Evolutionary conservation across 2,329 filamentous ascomycete species (phyloP).

Genomic region (Pyrenophora seminiperda): DNA sequence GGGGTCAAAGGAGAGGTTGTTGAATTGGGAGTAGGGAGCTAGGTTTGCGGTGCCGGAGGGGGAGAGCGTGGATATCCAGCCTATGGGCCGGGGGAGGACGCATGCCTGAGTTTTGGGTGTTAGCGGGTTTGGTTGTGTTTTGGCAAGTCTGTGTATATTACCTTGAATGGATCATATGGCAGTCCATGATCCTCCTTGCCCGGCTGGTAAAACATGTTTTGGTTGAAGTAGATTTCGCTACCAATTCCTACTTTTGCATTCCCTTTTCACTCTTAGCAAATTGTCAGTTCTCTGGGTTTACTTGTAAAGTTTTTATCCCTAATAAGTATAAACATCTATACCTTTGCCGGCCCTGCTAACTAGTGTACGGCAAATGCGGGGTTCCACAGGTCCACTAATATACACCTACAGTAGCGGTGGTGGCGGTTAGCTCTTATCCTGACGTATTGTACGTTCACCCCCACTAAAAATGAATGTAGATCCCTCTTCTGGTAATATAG

Average conservation of each 20-base stretch:
- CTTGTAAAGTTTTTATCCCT: no score
- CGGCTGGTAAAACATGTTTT: slow-evolving; percentile 59
- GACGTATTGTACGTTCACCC: neutral
- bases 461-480: neutral
- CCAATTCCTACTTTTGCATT: no score
- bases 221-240: neutral
- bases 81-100: slow-evolving; percentile 65
- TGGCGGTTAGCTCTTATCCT: neutral
- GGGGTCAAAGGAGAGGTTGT: slow-evolving; percentile 66
- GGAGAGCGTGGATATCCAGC: slow-evolving; percentile 66
- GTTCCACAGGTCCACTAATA: slow-evolving; percentile 3
- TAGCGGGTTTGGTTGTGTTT: neutral
- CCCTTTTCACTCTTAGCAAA: no score
- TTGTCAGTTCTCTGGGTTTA: no score
- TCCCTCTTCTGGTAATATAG: no score
- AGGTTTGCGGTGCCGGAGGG: slow-evolving; percentile 57
- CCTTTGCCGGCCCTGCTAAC: no score
- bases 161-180: slow-evolving; percentile 62
- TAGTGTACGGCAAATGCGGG: slow-evolving; percentile 8
- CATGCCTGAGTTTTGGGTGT: slow-evolving; percentile 52
- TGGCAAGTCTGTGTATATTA: slow-evolving; percentile 18
- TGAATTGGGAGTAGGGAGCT: slow-evolving; percentile 67
- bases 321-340: no score
- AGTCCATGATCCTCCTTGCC: slow-evolving; percentile 59
- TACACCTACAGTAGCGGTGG: slow-evolving; percentile 3